These are phyloP conservation scores for Jaltomata sinuosa DNA, from an alignment of 257 asterid genomes.

Conservation along the genomic window DNA sequence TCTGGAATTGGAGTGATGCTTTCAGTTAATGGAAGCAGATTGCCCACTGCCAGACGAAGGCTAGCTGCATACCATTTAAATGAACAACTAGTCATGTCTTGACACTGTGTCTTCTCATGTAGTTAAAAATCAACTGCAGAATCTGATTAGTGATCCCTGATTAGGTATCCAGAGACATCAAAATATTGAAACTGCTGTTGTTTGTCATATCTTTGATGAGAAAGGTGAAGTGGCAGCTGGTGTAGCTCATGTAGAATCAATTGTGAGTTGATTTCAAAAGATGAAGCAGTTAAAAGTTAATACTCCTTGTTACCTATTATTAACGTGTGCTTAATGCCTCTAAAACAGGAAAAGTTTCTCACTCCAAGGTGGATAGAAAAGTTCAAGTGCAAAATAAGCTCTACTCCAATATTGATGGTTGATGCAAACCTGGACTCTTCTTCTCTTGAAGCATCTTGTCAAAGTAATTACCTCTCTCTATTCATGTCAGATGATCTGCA, in stretches of 20 bases:
- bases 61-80: background rate
- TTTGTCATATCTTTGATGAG: constrained; percentile 68
- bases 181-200: constrained; percentile 62
- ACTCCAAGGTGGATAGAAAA: constrained; percentile 71
- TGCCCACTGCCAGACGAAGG: background rate
- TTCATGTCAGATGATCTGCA: background rate
- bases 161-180: constrained; percentile 65
- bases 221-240: constrained; percentile 87
- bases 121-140: background rate
- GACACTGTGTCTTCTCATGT: background rate
- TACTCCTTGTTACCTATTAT: background rate
- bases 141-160: constrained; percentile 9
- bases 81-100: background rate
- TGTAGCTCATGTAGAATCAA: constrained; percentile 76
- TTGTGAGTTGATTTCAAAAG: constrained; percentile 38
- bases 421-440: constrained; percentile 82
- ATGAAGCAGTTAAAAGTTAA: background rate
- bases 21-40: background rate
- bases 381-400: constrained; percentile 41
- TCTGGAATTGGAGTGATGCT: background rate
- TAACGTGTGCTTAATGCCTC: constrained; percentile 1
- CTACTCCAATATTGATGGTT: constrained; percentile 66
- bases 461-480: constrained; percentile 22
- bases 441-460: constrained; percentile 63
- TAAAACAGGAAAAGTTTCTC: constrained; percentile 71